phyloP scores from a whole-genome alignment of 148 eudicot species.

The Hydrangea macrophylla region DNA sequence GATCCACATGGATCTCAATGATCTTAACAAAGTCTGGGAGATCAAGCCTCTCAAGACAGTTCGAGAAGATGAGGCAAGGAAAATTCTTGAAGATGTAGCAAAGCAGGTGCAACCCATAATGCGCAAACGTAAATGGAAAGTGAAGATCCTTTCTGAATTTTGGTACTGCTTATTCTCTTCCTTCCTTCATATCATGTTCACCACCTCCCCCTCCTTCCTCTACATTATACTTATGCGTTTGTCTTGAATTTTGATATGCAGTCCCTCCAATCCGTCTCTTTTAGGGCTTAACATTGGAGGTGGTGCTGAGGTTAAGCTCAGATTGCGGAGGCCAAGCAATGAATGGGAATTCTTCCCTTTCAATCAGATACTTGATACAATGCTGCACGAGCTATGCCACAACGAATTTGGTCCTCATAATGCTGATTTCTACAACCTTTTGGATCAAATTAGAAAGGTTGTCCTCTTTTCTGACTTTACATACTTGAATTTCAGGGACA shows the following conservation, averaged over 20 bases:
- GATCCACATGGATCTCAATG: conserved; percentile 52
- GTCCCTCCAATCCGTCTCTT: conserved; percentile 72
- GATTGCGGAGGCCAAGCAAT: conserved; percentile 68
- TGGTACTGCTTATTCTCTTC: conserved; percentile 32
- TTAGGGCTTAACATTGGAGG: conserved; percentile 73
- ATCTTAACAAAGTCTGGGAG: conserved; percentile 85
- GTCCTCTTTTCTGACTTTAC: conserved; percentile 1
- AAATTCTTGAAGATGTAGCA: conserved; percentile 59
- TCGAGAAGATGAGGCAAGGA: conserved; percentile 66
- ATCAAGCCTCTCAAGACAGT: conserved; percentile 58
- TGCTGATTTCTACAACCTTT: conserved; percentile 72
- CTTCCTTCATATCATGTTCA: background rate
- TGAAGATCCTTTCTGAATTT: conserved; percentile 74
- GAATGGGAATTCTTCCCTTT: conserved; percentile 71
- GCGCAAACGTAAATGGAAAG: conserved; percentile 75
- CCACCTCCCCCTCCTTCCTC: background rate
- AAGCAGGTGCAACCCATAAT: conserved; percentile 84
- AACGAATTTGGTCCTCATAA: conserved; percentile 73
- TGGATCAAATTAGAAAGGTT: conserved; percentile 83
- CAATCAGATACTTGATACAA: conserved; percentile 75
- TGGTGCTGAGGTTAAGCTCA: conserved; percentile 69
- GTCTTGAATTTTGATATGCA: conserved; percentile 24
- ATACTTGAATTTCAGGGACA: conserved; percentile 1
- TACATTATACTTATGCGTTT: background rate
- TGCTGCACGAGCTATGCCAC: conserved; percentile 94